Base-by-base conservation (phyloP, 345 rosid species). In the Gynandropsis gynandra region DNA sequence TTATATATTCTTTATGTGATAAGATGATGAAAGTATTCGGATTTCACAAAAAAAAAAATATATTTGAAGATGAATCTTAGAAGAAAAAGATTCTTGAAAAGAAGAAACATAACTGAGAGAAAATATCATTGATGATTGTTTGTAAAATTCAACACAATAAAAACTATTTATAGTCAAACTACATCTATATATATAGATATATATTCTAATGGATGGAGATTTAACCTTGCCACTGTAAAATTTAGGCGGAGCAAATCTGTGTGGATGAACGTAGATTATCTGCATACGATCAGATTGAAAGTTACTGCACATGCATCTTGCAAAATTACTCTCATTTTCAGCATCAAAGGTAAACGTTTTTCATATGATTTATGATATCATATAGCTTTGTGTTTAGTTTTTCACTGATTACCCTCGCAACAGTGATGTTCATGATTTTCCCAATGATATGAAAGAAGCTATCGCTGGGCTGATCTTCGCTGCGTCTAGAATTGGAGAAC, bases 401-500 rank as follows among this genome's bases (percentile, higher is more conserved):
- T 36, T 36, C 44, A 34, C 20, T 33, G 34, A 37, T 33, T 10
- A 7, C 4, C 4, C 7, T 44, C 4, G 17, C 7, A n/a, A 1
- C 19, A 66, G 53, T 8, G 42, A 52, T 56, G 61, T 66, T 59
- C 33, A 44, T 27, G 19, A 18, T 27, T 59, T 76, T 45, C 65
- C 74, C 0, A 31, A 60, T 18, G 72, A 56, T 50, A 56, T 52
- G 8, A 39, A 42, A 39, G 66, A 70, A 63, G 70, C 74, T 36
- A 48, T 70, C 32, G 66, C 74, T 5, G 71, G 68, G n/a, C 1
- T 77, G 7, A 42, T 71, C 29, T 73, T 59, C 59, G 72, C 71
- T 11, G 72, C 79, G 21, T 63, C 76, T 35, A 77, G 74, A 63
- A 71, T 74, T 12, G 81, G 76, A 12, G 74, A 71, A 55, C 32